Evolutionary conservation across 2,329 filamentous ascomycete species (phyloP).

Genomic region (Pyrenochaeta sp.): DNA sequence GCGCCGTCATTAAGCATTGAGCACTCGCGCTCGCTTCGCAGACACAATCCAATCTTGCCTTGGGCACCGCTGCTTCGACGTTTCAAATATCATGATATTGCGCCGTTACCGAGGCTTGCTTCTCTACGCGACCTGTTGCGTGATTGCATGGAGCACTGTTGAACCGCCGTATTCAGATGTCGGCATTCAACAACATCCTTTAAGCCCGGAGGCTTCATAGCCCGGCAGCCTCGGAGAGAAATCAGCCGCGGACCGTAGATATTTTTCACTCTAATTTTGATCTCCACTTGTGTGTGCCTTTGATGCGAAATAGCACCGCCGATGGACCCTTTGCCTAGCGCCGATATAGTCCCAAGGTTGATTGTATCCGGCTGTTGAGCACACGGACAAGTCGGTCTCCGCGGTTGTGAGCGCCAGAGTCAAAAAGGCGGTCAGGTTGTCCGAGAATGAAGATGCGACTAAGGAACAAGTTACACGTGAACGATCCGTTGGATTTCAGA

Average conservation of each 20-base stretch:
- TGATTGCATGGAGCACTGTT: too few species aligned
- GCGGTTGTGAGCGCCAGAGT: background rate
- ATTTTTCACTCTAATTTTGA: slow-evolving; percentile 7
- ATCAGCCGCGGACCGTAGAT: slow-evolving; percentile 4
- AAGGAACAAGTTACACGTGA: slow-evolving; percentile 18
- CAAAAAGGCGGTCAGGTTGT: slow-evolving; percentile 14
- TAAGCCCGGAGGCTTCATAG: slow-evolving; percentile 7
- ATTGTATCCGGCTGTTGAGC: slow-evolving; percentile 12
- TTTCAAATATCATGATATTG: slow-evolving; percentile 7
- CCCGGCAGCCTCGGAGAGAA: slow-evolving; percentile 12
- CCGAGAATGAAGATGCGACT: slow-evolving; percentile 3
- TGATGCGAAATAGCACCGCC: slow-evolving; percentile 11
- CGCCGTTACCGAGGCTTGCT: slow-evolving; percentile 17
- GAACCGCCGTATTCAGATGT: too few species aligned
- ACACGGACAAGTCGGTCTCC: slow-evolving; percentile 11
- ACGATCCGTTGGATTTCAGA: slow-evolving; percentile 12
- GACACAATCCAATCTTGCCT: slow-evolving; percentile 9
- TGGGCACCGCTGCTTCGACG: slow-evolving; percentile 11
- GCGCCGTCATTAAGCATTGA: slow-evolving; percentile 12
- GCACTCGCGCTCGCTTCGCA: slow-evolving; percentile 21
- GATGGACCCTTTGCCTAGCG: slow-evolving; percentile 9
- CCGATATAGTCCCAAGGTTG: slow-evolving; percentile 10
- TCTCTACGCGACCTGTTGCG: slow-evolving; percentile 19
- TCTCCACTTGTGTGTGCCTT: slow-evolving; percentile 11
- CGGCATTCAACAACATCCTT: background rate